phyloP scores from a whole-genome alignment of 257 asterid genomes.

The Jacaranda copaia region DNA sequence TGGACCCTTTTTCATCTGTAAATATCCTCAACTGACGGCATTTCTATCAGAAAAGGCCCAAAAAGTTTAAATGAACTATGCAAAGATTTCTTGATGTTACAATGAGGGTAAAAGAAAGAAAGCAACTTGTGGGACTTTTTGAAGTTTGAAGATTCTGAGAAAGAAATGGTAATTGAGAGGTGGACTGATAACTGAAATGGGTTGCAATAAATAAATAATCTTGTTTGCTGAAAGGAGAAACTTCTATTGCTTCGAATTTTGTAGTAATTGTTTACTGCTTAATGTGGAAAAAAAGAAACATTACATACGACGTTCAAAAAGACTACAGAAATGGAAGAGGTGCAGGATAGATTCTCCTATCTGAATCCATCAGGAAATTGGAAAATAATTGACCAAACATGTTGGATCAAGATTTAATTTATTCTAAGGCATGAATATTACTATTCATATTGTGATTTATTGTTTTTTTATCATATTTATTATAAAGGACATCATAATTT shows the following conservation, averaged over 20 bases:
- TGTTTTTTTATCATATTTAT: too few relatives aligned
- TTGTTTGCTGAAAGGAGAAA: conserved; percentile 41
- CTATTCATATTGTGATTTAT: too few relatives aligned
- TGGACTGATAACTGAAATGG: conserved; percentile 7
- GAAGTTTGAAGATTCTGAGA: conserved; percentile 25
- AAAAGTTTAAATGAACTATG: background rate
- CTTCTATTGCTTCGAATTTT: conserved; percentile 43
- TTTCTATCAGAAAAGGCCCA: background rate
- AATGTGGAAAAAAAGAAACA: conserved; percentile 31
- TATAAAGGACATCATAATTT: too few relatives aligned
- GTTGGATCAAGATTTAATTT: too few relatives aligned
- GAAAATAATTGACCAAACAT: too few relatives aligned
- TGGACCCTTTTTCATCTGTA: conserved; percentile 18
- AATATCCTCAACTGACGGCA: conserved; percentile 30
- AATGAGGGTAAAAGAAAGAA: background rate
- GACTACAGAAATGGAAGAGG: conserved; percentile 37
- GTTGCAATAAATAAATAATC: conserved; percentile 25
- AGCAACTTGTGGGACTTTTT: background rate
- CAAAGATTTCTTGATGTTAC: conserved; percentile 3
- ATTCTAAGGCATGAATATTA: too few relatives aligned
- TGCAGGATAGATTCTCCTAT: conserved; percentile 42
- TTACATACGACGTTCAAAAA: background rate
- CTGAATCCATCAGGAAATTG: conserved; percentile 36
- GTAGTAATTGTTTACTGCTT: too few relatives aligned
- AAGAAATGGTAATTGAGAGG: conserved; percentile 26